Evolutionary conservation across 768 basidiomycete genomes (phyloP).

Genomic region (Tricholoma flavovirens): DNA sequence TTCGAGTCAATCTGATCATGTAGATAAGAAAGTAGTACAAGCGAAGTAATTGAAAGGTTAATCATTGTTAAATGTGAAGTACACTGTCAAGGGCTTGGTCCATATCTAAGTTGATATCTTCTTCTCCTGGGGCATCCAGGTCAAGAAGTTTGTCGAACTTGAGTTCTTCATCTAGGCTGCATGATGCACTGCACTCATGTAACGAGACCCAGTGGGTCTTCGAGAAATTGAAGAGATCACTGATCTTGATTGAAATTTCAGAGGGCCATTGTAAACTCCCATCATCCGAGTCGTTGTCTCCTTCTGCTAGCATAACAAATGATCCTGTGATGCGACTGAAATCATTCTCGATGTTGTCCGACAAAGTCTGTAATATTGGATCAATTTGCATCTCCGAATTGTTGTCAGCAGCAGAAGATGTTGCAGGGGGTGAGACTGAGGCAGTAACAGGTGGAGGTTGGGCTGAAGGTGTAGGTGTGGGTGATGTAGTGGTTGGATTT

Average conservation of each 20-base stretch:
- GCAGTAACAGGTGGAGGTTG: background rate
- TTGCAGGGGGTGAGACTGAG: too few species aligned
- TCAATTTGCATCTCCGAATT: background rate
- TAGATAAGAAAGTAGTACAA: background rate
- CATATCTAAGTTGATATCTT: background rate
- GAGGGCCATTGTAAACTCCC: background rate
- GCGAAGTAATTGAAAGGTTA: background rate
- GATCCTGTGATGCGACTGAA: background rate
- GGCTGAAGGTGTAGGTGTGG: background rate
- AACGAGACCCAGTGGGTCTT: background rate
- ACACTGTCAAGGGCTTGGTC: background rate
- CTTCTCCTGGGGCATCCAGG: slow-evolving; percentile 9
- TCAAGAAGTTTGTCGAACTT: slow-evolving; percentile 8
- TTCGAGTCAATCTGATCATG: too few species aligned
- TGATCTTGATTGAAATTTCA: background rate
- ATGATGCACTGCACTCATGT: background rate
- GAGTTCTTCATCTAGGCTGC: slow-evolving; percentile 7
- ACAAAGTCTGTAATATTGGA: background rate
- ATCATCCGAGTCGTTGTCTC: background rate
- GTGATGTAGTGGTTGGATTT: background rate
- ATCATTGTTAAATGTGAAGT: background rate
- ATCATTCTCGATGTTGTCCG: background rate
- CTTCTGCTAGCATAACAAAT: background rate
- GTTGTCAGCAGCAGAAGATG: background rate
- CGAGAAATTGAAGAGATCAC: background rate